Percentiles rank a stretch among this genome's conserved stretches.
These are phyloP conservation scores for Oryza officinalis DNA, from an alignment of 176 grass and related monocot genomes.

Conservation along the genomic window DNA sequence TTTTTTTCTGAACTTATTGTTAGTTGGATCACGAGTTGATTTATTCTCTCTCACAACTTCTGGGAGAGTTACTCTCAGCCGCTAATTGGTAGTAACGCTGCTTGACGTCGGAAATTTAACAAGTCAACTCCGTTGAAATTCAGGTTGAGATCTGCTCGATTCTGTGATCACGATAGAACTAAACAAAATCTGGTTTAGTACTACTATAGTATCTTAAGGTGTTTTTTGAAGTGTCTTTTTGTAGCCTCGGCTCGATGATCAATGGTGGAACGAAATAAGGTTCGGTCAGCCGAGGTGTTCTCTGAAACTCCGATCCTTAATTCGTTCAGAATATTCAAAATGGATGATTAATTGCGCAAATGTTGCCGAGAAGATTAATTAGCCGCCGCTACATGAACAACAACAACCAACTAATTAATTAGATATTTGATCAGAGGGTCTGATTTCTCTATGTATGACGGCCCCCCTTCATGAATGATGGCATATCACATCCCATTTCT, in stretches of 20 bases:
- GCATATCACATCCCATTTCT: neutral
- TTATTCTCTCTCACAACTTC: neutral
- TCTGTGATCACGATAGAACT: neutral
- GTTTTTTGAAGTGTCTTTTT: neutral
- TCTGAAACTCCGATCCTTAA: too few species aligned
- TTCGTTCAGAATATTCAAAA: too few species aligned
- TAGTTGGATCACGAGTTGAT: neutral
- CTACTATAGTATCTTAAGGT: too few species aligned
- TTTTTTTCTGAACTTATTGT: neutral
- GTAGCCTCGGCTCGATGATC: neutral
- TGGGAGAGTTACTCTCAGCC: conserved; percentile 19
- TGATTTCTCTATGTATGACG: neutral
- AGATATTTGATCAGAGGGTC: neutral
- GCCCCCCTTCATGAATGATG: neutral
- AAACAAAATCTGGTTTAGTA: neutral
- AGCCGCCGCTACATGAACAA: conserved; percentile 28
- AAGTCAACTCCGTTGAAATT: neutral
- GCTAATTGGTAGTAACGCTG: neutral
- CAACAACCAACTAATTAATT: neutral
- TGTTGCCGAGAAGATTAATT: neutral
- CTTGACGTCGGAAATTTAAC: neutral
- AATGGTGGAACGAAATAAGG: neutral
- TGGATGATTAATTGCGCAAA: too few species aligned
- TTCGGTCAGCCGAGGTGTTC: neutral
- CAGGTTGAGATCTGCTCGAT: neutral